A percentile compares a stretch with the other conserved stretches of the same genome.
Conservation (phyloP, 768 basidiomycete genomes). For the Amanita molliuscula region DNA sequence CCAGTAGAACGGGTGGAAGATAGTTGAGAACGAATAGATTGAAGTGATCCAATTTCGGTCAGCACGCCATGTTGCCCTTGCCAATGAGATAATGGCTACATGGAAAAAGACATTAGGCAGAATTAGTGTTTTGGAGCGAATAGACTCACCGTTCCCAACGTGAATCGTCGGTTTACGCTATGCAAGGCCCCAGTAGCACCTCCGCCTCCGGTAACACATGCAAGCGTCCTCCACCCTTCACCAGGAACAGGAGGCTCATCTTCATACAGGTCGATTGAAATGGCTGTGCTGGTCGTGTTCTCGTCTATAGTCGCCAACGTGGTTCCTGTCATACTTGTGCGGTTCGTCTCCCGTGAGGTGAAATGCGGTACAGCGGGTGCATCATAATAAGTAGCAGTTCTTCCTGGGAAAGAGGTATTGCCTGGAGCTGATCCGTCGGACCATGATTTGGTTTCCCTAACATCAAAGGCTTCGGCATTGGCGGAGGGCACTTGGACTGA, state of each 20-base stretch:
- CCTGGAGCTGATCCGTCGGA: background rate
- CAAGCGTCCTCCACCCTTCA: conserved; percentile 50
- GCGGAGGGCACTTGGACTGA: background rate
- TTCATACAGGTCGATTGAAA: conserved; percentile 54
- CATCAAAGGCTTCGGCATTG: background rate
- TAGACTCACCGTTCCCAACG: conserved; percentile 52
- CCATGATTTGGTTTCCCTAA: conserved; percentile 1
- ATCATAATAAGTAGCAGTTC: background rate
- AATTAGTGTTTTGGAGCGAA: background rate
- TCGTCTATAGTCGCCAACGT: conserved; percentile 1
- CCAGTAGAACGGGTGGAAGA: conserved; percentile 41
- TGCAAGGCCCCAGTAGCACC: conserved; percentile 15
- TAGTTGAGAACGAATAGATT: conserved; percentile 51
- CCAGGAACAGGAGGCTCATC: conserved; percentile 57
- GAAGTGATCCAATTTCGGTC: conserved; percentile 59
- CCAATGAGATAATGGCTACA: conserved; percentile 24
- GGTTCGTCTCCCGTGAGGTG: background rate
- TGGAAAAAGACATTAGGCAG: conserved; percentile 8
- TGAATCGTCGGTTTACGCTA: conserved; percentile 31
- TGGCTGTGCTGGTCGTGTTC: conserved; percentile 19
- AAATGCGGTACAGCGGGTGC: background rate
- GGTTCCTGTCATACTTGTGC: conserved; percentile 2
- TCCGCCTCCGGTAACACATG: conserved; percentile 21
- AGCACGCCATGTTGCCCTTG: conserved; percentile 30
- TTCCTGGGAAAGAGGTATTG: background rate